Base-by-base conservation (phyloP, 2,329 filamentous ascomycete species). In the Fusarium torreyae region DNA sequence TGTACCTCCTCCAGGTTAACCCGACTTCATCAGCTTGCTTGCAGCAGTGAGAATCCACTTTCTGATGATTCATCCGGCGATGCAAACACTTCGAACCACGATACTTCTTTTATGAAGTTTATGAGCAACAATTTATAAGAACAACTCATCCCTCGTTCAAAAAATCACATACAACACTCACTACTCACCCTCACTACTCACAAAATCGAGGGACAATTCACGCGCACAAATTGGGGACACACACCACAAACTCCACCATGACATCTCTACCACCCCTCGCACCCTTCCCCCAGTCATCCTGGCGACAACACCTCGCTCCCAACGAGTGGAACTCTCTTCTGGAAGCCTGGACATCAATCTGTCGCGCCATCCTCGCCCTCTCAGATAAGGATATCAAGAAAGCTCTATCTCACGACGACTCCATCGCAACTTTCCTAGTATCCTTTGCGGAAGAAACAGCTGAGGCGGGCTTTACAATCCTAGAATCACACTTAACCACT, bases 241-340 rank as follows among this genome's bases (percentile, higher is more conserved):
- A 34, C 15, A 34, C 15, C 15, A 34, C 6, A 34, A 20, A 44
- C 36, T 43, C 38, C 48, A 56, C 49, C 50, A 85, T 85, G 82
- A 73, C 79, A 73, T 76, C 81, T 55, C 81, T 94, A 49, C 94
- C 94, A 42, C 86, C 90, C 34, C 86, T 98, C 79, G 94, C 92
- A 59, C 88, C 92, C 20, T 94, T 96, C 73, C 95, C 94, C 18
- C 86, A 90, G 65, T 82, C 87, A 34, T 82, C 84, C 57, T 89
- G 94, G 82, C 89, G 89, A 75, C 86, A 87, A 70, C 86, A 87
- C 70, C 86, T 97, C 63, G 83, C 86, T 39, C 81, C 89, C 5
- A 81, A 85, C 51, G 93, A 97, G 80, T 97, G 94, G 94, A 85
- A 91, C 69, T 84, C 87, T 33, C 94, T 92, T 77, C 82, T 97